These are phyloP conservation scores for Aspergillus sp. DNA, from an alignment of 2,329 filamentous ascomycete species.

Conservation along the genomic window DNA sequence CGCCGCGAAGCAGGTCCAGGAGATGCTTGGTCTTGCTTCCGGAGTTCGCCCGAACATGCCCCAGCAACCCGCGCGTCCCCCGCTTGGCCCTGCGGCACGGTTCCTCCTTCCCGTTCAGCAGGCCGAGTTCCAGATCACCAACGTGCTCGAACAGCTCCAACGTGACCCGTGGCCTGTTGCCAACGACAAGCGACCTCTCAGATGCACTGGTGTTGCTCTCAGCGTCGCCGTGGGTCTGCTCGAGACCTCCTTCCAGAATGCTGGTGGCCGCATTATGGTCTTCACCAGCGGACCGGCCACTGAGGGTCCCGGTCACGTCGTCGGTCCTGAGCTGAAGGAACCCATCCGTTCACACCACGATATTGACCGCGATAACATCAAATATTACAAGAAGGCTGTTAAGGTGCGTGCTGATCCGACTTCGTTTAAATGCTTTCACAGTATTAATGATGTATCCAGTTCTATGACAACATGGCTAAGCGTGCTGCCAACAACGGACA, in stretches of 20 bases:
- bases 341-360: slow-evolving; percentile 98
- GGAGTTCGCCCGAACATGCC: slow-evolving; percentile 72
- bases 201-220: slow-evolving; percentile 94
- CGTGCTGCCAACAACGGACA: slow-evolving; percentile 94
- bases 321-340: slow-evolving; percentile 91
- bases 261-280: slow-evolving; percentile 93
- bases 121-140: slow-evolving; percentile 96
- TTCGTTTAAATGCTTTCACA: neutral
- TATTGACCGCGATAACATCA: slow-evolving; percentile 97
- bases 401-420: slow-evolving; percentile 63
- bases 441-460: slow-evolving; percentile 55
- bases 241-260: slow-evolving; percentile 93
- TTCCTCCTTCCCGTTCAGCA: slow-evolving; percentile 94
- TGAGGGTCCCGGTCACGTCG: slow-evolving; percentile 94
- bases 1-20: slow-evolving; percentile 96
- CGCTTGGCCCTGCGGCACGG: slow-evolving; percentile 77
- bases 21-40: slow-evolving; percentile 85
- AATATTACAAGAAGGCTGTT: slow-evolving; percentile 98
- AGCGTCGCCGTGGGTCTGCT: slow-evolving; percentile 91
- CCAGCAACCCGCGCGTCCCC: slow-evolving; percentile 71
- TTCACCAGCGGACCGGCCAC: slow-evolving; percentile 94
- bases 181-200: slow-evolving; percentile 83
- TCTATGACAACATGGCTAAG: slow-evolving; percentile 93
- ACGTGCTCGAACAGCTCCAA: slow-evolving; percentile 90
- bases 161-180: slow-evolving; percentile 97